A percentile compares a stretch with the other conserved stretches of the same genome.
Conservation (phyloP, 2,329 filamentous ascomycete genomes). For the Apiospora marii region DNA sequence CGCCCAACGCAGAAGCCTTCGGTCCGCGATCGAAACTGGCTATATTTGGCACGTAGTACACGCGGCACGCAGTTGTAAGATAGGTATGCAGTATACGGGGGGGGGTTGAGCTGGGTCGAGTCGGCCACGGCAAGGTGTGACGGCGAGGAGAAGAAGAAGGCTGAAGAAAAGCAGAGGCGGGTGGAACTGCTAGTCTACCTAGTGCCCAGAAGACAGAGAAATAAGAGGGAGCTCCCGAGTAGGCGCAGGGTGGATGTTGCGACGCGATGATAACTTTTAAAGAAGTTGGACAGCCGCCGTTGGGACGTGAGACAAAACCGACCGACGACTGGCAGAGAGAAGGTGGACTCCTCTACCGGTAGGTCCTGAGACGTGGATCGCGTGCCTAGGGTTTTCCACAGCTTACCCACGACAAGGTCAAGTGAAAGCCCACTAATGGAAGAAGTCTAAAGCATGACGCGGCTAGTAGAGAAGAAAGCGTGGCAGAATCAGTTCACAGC, state of each 20-base stretch:
- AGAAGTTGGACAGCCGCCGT: conserved; percentile 8
- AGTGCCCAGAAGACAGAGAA: not conserved
- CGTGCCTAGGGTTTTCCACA: conserved; percentile 16
- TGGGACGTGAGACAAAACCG: conserved; percentile 5
- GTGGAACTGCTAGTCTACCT: not conserved
- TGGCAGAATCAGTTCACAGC: not conserved
- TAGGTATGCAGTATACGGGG: conserved; percentile 5
- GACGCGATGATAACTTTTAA: conserved; percentile 8
- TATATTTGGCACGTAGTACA: conserved; percentile 10
- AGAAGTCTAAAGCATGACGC: conserved; percentile 2
- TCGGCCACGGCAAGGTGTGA: not conserved
- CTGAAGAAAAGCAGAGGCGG: not conserved
- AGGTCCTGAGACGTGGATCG: conserved; percentile 7
- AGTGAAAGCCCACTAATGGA: not conserved
- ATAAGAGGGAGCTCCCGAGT: not conserved
- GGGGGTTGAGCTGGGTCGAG: not conserved
- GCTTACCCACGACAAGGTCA: conserved; percentile 17
- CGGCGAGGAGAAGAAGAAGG: not conserved
- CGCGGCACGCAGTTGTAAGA: not conserved
- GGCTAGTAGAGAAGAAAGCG: not conserved
- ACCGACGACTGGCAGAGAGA: not conserved
- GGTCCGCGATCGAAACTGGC: not conserved
- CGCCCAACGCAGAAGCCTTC: not conserved
- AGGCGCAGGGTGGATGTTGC: conserved; percentile 3
- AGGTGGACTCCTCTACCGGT: not conserved